These are phyloP conservation scores for Posidonia australis DNA, from an alignment of 106 monocot genomes.

Conservation along the genomic window DNA sequence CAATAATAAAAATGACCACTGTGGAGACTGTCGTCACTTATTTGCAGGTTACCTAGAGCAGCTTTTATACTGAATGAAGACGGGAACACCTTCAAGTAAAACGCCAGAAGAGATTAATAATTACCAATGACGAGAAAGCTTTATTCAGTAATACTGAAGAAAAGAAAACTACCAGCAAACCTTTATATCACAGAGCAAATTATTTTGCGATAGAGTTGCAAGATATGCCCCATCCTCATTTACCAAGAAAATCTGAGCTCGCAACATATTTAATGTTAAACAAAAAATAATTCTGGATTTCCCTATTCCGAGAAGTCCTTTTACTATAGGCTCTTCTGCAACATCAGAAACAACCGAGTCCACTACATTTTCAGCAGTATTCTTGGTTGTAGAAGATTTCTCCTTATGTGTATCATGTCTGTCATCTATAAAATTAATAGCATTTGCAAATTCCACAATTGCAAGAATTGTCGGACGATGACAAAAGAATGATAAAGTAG, in stretches of 20 bases:
- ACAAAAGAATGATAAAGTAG: constrained; percentile 83
- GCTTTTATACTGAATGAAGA: constrained; percentile 94
- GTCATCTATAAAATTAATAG: constrained; percentile 50
- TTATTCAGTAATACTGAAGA: background rate
- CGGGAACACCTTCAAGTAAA: constrained; percentile 64
- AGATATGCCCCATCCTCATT: constrained; percentile 61
- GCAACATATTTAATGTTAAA: constrained; percentile 70
- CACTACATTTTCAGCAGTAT: background rate
- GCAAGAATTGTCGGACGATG: constrained; percentile 93
- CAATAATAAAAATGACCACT: constrained; percentile 75
- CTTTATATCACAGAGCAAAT: constrained; percentile 85
- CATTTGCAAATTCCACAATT: constrained; percentile 69
- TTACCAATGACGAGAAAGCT: background rate
- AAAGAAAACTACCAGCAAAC: constrained; percentile 27
- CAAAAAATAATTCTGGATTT: constrained; percentile 75
- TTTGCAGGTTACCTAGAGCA: constrained; percentile 94
- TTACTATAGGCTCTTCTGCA: constrained; percentile 35
- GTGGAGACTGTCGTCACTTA: constrained; percentile 91
- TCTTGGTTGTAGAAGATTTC: constrained; percentile 3
- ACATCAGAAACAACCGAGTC: constrained; percentile 6
- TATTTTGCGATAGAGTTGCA: constrained; percentile 80
- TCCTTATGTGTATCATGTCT: background rate
- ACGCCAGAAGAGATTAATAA: background rate
- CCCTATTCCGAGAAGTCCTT: constrained; percentile 67
- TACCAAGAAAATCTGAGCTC: constrained; percentile 81